These are phyloP conservation scores for Aureobasidium sp. DNA, from an alignment of 2,329 filamentous ascomycete species.

Conservation along the genomic window DNA sequence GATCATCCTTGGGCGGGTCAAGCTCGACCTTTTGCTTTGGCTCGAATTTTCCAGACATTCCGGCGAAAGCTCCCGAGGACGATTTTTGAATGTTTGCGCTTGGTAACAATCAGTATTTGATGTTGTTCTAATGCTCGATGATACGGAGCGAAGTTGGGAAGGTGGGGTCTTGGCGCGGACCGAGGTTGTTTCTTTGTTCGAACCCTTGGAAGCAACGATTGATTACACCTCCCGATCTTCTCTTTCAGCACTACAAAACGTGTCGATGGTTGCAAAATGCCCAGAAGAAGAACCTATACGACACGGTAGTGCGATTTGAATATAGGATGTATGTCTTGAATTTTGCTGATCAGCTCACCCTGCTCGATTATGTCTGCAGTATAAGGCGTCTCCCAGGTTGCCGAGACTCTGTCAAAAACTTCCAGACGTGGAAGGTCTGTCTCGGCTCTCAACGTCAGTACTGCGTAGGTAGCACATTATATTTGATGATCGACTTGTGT, in stretches of 20 bases:
- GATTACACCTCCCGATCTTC: neutral
- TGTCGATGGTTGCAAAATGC: neutral
- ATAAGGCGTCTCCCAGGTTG: neutral
- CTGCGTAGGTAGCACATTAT: neutral
- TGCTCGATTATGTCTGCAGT: neutral
- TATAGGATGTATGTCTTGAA: neutral
- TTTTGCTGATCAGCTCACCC: neutral
- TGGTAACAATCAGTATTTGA: too few relatives aligned
- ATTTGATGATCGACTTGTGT: neutral
- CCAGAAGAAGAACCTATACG: neutral
- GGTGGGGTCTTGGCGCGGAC: slow-evolving; percentile 3
- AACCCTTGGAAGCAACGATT: neutral
- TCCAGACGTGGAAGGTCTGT: neutral
- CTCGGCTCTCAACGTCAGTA: neutral
- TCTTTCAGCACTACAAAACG: too few relatives aligned
- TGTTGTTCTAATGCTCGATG: neutral
- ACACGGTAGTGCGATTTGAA: neutral
- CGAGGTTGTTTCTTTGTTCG: slow-evolving; percentile 7
- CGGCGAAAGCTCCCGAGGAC: neutral
- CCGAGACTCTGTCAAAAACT: neutral
- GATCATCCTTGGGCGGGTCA: slow-evolving; percentile 77
- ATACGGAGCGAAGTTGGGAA: neutral
- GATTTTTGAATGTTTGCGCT: neutral
- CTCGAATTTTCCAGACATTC: slow-evolving; percentile 48
- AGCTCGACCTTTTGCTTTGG: slow-evolving; percentile 71